Percentiles rank a stretch among this genome's conserved stretches.
phyloP scores from a whole-genome alignment of 2,329 filamentous ascomycete species.

The Colletotrichum navitas region DNA sequence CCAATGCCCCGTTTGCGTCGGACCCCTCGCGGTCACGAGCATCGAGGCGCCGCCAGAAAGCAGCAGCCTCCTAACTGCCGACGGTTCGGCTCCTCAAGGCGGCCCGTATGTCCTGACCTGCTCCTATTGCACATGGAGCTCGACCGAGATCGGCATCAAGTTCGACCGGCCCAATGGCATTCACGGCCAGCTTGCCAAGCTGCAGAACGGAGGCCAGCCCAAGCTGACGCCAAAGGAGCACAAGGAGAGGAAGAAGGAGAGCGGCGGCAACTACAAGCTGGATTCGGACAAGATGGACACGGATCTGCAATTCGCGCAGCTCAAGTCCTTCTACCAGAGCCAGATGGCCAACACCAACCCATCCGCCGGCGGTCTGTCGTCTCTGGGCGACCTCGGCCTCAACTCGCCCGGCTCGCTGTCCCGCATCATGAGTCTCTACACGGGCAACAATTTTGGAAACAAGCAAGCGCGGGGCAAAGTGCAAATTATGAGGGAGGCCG shows the following conservation, averaged over 20 bases:
- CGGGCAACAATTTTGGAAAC: constrained; percentile 73
- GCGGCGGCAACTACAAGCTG: constrained; percentile 58
- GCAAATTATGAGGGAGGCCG: constrained; percentile 80
- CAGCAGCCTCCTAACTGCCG: constrained; percentile 55
- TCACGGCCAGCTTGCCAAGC: constrained; percentile 79
- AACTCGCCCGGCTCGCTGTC: constrained; percentile 85
- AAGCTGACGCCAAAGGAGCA: constrained; percentile 65
- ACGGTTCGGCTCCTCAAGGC: constrained; percentile 52
- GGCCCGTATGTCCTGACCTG: constrained; percentile 84
- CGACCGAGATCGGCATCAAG: constrained; percentile 87
- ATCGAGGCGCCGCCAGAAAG: constrained; percentile 69
- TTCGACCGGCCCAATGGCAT: constrained; percentile 93
- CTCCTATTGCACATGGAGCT: constrained; percentile 93
- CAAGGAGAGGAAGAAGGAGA: constrained; percentile 65
- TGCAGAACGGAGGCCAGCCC: constrained; percentile 72
- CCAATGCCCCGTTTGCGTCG: constrained; percentile 90
- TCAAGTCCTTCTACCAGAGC: constrained; percentile 84
- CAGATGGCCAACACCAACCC: constrained; percentile 76
- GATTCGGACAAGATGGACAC: constrained; percentile 66
- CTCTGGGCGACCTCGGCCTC: constrained; percentile 67
- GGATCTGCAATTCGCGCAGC: constrained; percentile 78
- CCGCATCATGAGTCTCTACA: constrained; percentile 93
- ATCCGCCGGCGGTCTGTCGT: constrained; percentile 62
- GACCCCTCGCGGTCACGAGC: constrained; percentile 81
- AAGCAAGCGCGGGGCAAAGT: constrained; percentile 74